Evolutionary conservation across 2,329 filamentous ascomycete genomes (phyloP).

Genomic region (Hypoxylon sp.): DNA sequence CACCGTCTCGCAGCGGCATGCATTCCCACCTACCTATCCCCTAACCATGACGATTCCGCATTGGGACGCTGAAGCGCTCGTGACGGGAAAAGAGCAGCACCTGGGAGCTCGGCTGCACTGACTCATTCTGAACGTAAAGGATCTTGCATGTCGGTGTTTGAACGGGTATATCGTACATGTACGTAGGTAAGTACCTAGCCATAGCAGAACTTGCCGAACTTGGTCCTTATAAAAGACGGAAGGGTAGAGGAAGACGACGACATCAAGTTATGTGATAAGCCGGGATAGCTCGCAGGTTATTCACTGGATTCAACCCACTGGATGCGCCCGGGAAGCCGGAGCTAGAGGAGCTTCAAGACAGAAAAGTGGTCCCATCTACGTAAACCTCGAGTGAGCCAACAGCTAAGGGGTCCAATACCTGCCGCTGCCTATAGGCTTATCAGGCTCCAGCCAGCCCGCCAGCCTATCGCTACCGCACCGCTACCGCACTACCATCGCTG

Average conservation of each 20-base stretch:
- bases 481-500: too few relatives aligned
- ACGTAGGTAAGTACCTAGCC: slow-evolving; percentile 10
- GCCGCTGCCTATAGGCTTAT: too few relatives aligned
- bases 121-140: slow-evolving; percentile 2
- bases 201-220: too few relatives aligned
- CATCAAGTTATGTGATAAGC: background rate
- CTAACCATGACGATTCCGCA: slow-evolving; percentile 27
- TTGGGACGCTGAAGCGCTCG: slow-evolving; percentile 24
- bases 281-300: too few relatives aligned
- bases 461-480: too few relatives aligned
- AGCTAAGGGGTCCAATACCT: too few relatives aligned
- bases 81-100: slow-evolving; percentile 21
- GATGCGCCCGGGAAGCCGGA: slow-evolving; percentile 29
- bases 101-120: slow-evolving; percentile 19
- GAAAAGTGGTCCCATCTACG: slow-evolving; percentile 33
- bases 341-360: slow-evolving; percentile 22
- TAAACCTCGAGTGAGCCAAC: slow-evolving; percentile 3
- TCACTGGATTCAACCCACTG: background rate
- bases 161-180: too few relatives aligned
- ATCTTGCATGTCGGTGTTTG: slow-evolving; percentile 1
- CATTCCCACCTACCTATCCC: slow-evolving; percentile 27
- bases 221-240: background rate
- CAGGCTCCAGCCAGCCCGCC: too few relatives aligned
- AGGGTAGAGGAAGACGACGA: background rate
- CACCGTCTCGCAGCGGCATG: slow-evolving; percentile 34